phyloP scores from a whole-genome alignment of 2,329 filamentous ascomycete genomes.

The Chaetomiaceae sp. region DNA sequence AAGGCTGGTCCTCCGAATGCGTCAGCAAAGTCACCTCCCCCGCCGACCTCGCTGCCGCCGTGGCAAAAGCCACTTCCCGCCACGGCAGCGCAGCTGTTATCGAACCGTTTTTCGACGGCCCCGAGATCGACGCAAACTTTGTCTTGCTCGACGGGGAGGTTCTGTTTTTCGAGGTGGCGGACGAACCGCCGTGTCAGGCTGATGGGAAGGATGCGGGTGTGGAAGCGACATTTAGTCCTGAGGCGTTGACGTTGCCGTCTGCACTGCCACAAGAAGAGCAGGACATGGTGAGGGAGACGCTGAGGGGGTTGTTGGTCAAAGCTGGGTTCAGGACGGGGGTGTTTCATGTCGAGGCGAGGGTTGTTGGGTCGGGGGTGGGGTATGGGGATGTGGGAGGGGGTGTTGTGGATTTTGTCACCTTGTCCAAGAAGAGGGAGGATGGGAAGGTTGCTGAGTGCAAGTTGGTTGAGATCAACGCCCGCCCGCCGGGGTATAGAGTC shows the following conservation, averaged over 20 bases:
- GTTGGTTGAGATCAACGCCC: constrained; percentile 27
- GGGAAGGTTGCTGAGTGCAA: constrained; percentile 10
- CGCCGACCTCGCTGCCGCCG: constrained; percentile 20
- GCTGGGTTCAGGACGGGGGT: constrained; percentile 24
- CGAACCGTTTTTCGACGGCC: constrained; percentile 27
- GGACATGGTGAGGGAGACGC: constrained; percentile 15
- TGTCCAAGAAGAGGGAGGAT: background rate
- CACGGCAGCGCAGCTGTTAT: constrained; percentile 27
- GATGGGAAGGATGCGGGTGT: constrained; percentile 20
- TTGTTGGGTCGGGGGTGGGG: constrained; percentile 20
- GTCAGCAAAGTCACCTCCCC: constrained; percentile 23
- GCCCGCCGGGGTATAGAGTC: constrained; percentile 25
- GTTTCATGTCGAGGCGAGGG: constrained; percentile 26
- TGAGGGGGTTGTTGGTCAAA: constrained; percentile 21
- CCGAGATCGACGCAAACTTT: constrained; percentile 28
- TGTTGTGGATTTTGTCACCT: constrained; percentile 15
- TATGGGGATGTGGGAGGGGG: constrained; percentile 15
- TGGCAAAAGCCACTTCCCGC: constrained; percentile 22
- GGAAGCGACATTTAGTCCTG: constrained; percentile 25
- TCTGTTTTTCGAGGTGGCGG: constrained; percentile 25
- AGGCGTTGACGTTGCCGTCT: constrained; percentile 24
- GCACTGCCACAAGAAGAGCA: constrained; percentile 22
- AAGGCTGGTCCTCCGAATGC: constrained; percentile 27
- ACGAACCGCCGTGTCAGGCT: constrained; percentile 25
- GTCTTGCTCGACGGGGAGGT: constrained; percentile 25